phyloP scores from a whole-genome alignment of 352 stramenopile genomes.

The Globisporangium nodosum region DNA sequence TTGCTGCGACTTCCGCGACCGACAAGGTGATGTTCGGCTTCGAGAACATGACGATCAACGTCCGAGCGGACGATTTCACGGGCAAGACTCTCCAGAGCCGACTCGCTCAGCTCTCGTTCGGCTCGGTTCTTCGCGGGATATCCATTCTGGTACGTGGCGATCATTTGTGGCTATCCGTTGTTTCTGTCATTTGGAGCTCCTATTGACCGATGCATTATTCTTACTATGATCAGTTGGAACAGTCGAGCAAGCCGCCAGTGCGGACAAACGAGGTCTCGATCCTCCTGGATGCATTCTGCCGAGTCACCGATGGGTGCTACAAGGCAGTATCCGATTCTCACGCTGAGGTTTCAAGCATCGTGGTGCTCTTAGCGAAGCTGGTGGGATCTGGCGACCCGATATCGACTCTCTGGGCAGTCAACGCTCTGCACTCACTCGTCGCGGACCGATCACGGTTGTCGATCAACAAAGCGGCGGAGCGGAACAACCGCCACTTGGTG shows the following conservation, averaged over 20 bases:
- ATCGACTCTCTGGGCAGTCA: conserved; percentile 52
- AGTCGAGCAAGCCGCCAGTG: conserved; percentile 59
- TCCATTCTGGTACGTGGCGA: conserved; percentile 47
- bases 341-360: conserved; percentile 29
- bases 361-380: conserved; percentile 39
- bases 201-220: conserved; percentile 1
- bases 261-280: conserved; percentile 57
- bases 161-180: neutral
- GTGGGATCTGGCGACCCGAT: conserved; percentile 44
- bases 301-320: conserved; percentile 72
- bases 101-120: conserved; percentile 57
- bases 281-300: conserved; percentile 64
- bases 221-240: conserved; percentile 35
- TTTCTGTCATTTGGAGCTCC: neutral
- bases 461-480: conserved; percentile 39
- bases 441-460: conserved; percentile 40
- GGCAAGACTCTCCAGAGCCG: conserved; percentile 34
- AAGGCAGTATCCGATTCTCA: conserved; percentile 46
- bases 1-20: conserved; percentile 32
- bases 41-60: conserved; percentile 71
- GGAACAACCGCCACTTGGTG: conserved; percentile 47
- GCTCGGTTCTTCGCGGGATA: conserved; percentile 42
- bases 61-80: conserved; percentile 55
- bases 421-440: conserved; percentile 56
- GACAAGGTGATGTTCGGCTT: conserved; percentile 67